These are phyloP conservation scores for Cytospora leucostoma DNA, from an alignment of 2,329 filamentous ascomycete species.

Conservation along the genomic window DNA sequence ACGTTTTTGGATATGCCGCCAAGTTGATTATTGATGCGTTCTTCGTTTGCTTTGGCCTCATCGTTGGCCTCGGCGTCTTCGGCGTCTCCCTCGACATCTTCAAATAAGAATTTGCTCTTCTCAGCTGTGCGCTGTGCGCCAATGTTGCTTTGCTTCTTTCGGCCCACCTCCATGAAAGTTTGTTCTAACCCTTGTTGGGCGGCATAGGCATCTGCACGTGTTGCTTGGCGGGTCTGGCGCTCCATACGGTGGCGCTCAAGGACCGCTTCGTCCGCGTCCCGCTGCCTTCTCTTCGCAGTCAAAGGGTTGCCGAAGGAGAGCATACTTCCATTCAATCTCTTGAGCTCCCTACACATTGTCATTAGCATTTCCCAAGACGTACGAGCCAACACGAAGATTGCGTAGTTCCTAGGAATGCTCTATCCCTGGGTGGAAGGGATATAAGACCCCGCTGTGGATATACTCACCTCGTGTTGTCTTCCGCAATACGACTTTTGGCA, in stretches of 20 bases:
- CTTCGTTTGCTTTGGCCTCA: too few species aligned
- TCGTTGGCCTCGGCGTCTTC: too few species aligned
- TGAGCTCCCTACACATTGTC: constrained; percentile 61
- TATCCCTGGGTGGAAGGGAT: too few species aligned
- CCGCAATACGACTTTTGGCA: constrained; percentile 74
- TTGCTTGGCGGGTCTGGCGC: constrained; percentile 64
- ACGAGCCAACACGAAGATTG: background rate
- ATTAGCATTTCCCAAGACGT: background rate
- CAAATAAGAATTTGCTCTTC: constrained; percentile 73
- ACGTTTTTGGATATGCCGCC: constrained; percentile 68
- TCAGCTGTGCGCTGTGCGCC: constrained; percentile 53
- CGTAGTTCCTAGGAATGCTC: too few species aligned
- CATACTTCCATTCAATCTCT: constrained; percentile 86
- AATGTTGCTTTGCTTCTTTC: constrained; percentile 8
- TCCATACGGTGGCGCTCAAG: constrained; percentile 70
- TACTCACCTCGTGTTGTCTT: constrained; percentile 63
- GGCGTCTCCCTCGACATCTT: constrained; percentile 67
- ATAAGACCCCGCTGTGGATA: background rate
- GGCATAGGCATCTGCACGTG: constrained; percentile 55
- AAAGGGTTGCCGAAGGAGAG: constrained; percentile 63
- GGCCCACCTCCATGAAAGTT: constrained; percentile 37
- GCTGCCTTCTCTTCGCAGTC: constrained; percentile 56
- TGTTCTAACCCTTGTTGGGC: constrained; percentile 57
- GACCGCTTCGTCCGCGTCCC: constrained; percentile 66
- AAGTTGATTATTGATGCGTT: too few species aligned